Conservation (phyloP, 2,329 filamentous ascomycete species). For the Xylaria sp. region DNA sequence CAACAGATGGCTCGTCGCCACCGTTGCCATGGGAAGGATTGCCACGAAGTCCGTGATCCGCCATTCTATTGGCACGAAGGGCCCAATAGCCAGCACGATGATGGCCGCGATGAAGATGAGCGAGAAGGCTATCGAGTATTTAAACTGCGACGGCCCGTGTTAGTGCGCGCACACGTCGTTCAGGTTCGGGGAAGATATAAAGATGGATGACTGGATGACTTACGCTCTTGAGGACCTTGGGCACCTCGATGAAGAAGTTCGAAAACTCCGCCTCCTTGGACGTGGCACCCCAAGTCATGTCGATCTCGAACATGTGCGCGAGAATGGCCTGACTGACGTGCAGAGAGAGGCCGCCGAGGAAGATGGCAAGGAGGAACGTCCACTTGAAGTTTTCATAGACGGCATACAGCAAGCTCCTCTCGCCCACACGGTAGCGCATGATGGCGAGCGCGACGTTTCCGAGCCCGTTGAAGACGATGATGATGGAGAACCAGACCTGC, state of each 20-base stretch:
- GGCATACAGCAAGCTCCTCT: conserved; percentile 53
- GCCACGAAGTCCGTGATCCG: conserved; percentile 67
- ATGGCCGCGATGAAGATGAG: conserved; percentile 55
- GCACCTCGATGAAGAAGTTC: conserved; percentile 80
- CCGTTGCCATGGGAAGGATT: conserved; percentile 68
- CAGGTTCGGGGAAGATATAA: conserved; percentile 5
- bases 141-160: conserved; percentile 48
- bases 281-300: conserved; percentile 83
- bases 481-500: conserved; percentile 75
- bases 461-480: conserved; percentile 70
- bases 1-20: conserved; percentile 64
- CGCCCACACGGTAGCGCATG: conserved; percentile 66
- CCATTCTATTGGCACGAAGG: conserved; percentile 62
- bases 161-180: neutral
- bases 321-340: conserved; percentile 77
- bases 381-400: conserved; percentile 65
- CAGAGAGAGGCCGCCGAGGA: conserved; percentile 74
- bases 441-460: conserved; percentile 67
- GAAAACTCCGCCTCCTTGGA: conserved; percentile 76
- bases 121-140: conserved; percentile 62
- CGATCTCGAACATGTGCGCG: conserved; percentile 76
- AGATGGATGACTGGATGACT: conserved; percentile 41
- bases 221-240: conserved; percentile 71
- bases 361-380: conserved; percentile 69
- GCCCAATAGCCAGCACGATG: conserved; percentile 57